Conservation (phyloP, 2,329 filamentous ascomycete species). For the Clonostachys chloroleuca region DNA sequence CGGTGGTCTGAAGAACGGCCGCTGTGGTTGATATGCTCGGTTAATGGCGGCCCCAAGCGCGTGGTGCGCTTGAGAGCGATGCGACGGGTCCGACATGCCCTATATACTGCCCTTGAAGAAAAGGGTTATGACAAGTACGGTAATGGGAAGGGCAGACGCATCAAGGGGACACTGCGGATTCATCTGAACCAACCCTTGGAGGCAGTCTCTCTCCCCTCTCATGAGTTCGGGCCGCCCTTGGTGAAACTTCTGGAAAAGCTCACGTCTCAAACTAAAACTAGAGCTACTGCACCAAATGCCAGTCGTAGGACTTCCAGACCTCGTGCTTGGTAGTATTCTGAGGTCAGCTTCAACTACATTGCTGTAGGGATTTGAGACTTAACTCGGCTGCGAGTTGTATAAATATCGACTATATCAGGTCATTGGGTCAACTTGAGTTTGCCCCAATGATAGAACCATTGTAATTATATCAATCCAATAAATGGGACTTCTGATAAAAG, state of each 20-base stretch:
- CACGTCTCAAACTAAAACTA: not conserved
- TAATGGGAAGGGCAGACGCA: slow-evolving; percentile 3
- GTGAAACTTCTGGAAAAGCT: slow-evolving; percentile 3
- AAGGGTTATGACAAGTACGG: slow-evolving; percentile 13
- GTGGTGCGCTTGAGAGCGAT: slow-evolving; percentile 17
- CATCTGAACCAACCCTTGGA: slow-evolving; percentile 9
- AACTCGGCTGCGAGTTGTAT: no score
- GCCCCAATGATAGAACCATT: no score
- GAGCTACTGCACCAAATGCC: no score
- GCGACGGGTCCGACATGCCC: slow-evolving; percentile 14
- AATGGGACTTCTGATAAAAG: no score
- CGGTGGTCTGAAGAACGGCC: slow-evolving; percentile 15
- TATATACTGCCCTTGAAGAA: slow-evolving; percentile 17
- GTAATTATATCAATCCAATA: no score
- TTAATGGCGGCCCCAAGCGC: slow-evolving; percentile 3
- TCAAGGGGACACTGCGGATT: slow-evolving; percentile 18
- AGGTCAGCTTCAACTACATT: no score
- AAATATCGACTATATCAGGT: no score
- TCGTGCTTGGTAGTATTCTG: no score
- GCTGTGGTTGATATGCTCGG: slow-evolving; percentile 22
- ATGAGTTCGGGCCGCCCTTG: slow-evolving; percentile 9
- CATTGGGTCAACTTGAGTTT: no score
- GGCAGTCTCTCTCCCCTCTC: slow-evolving; percentile 5
- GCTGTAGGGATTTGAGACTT: no score
- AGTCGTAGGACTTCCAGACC: no score